Evolutionary conservation across 177 flowering plant species (phyloP), one percentile per base, ranked within the genome.

Genomic region (Vitis hybrid): DNA sequence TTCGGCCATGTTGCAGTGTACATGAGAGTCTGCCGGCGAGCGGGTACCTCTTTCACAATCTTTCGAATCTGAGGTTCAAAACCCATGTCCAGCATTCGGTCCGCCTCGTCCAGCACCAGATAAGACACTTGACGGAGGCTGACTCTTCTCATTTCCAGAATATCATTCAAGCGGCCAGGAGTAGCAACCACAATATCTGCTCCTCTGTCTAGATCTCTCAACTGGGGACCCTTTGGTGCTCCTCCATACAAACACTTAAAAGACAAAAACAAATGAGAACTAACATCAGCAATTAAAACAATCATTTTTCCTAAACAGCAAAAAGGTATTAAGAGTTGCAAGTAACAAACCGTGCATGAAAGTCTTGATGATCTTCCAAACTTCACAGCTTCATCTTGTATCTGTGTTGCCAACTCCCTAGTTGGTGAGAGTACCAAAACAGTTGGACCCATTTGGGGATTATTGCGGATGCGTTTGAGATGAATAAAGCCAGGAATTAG

Each of bases 11-110:
- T 94, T 57, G 98, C 98, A 17, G 97, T 94, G 76, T 79, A 94
- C 97, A 94, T 93, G 64, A 94, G 88, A 3, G 98, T 94, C 78
- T 94, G 98, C 18, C 98, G 84, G 59, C 85, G 83, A 32, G 90
- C 56, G 54, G 98, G 97, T 27, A 94, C 83, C 83, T 91, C 91
- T 55, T 88, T 93, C 75, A 94, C 97, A 74, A 94, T 94, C 74
- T 91, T 92, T 69, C 97, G 84, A 54, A 94, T 92, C 80, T 92
- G 99, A 68, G 99, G 99, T 74, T 94, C 99, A 79, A 94, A 94
- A 56, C 99, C 99, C 99, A 94, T 93, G 82, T 94, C 98, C 62
- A 94, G 85, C 98, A 94, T 94, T 18, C 98, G 86, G 65, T 94
- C 97, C 49, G 98, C 99, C 84, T 94, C 99, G 76, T 94, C 99